Evolutionary conservation across 208 protist species (phyloP).

Genomic region (Jaenimonas drosophilae): DNA sequence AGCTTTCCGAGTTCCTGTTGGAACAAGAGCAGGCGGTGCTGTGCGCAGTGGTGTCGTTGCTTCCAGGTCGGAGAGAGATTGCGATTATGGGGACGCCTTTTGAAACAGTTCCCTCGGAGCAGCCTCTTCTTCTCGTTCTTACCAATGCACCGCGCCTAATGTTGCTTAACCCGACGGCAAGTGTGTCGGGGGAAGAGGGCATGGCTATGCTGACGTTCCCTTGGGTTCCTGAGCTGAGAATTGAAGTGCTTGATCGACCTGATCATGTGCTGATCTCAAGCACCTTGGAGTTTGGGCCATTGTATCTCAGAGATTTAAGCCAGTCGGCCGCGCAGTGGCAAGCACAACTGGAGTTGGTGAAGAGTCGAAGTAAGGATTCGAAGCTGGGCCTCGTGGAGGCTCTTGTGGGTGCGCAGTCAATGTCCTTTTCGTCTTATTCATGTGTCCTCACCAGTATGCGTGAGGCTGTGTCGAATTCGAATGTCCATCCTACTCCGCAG

Average conservation of each 20-base stretch:
- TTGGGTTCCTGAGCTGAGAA: conserved; percentile 21
- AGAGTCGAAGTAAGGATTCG: too few species aligned
- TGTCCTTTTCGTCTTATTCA: too few species aligned
- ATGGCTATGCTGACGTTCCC: conserved; percentile 14
- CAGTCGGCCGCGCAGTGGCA: too few species aligned
- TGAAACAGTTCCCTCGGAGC: conserved; percentile 4
- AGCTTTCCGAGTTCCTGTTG: conserved; percentile 26
- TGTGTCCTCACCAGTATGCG: too few species aligned
- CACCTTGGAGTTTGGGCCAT: not conserved
- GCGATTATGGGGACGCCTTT: not conserved
- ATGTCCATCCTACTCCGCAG: too few species aligned
- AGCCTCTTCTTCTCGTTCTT: too few species aligned
- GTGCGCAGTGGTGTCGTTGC: conserved; percentile 19
- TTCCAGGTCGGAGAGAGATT: too few species aligned
- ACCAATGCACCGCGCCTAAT: conserved; percentile 57
- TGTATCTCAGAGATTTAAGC: too few species aligned
- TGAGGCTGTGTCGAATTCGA: too few species aligned
- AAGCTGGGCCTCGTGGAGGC: too few species aligned
- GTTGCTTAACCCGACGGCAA: conserved; percentile 28
- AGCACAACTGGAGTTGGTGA: too few species aligned
- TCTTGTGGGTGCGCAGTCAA: too few species aligned
- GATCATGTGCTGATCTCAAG: conserved; percentile 20
- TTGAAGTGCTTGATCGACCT: conserved; percentile 11
- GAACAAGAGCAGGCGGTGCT: conserved; percentile 37
- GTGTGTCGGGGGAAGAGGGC: conserved; percentile 1